Base-by-base conservation (phyloP, 495 filamentous ascomycete species). In the Penicillium desertorum region DNA sequence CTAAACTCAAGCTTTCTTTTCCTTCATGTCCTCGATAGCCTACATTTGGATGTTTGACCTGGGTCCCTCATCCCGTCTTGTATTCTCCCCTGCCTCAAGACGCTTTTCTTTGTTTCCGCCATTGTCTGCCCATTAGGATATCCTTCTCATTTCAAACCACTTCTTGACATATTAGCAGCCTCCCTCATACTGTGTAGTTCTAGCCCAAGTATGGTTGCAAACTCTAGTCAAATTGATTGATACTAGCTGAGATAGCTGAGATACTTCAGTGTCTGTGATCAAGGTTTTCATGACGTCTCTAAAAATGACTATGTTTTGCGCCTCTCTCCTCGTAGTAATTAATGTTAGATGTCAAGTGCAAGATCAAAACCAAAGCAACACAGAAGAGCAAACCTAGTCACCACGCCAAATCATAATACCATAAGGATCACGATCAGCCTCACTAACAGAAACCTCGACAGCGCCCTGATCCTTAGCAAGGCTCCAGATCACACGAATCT, bases 381-480 rank as follows among this genome's bases (percentile, higher is more conserved):
- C 14, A 16, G 12, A 30, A 29, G 22, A 16, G 16, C 36, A 3
- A 20, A 32, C 8, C 53, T 55, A 55, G 14, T 55, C 36, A 73
- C 61, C 80, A 55, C 77, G 78, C 57, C 76, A 69, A 44, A 87
- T 75, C 63, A 88, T 80, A 61, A 90, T 83, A 19, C 83, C 83
- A 75, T 83, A 90, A 2, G 87, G 87, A 79, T 98, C 94, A 34
- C 81, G 78, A 75, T 98, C 94, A 51, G 73, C 77, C 66, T 87
- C 80, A 67, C 91, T 96, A 45, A 94, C 84, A 59, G 85, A 64
- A 39, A 98, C 86, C 51, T 83, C 76, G 17, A 87, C 74, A 43
- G 72, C 65, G 4, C 68, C 74, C 66, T 86, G 82, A 30, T 68
- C 23, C 23, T 25, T 25, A 5, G 23, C 23, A 25, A 25, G 23